A percentile compares a stretch with the other conserved stretches of the same genome.
Conservation (phyloP, 768 basidiomycete species). For the Pleurotus tuber-regium region DNA sequence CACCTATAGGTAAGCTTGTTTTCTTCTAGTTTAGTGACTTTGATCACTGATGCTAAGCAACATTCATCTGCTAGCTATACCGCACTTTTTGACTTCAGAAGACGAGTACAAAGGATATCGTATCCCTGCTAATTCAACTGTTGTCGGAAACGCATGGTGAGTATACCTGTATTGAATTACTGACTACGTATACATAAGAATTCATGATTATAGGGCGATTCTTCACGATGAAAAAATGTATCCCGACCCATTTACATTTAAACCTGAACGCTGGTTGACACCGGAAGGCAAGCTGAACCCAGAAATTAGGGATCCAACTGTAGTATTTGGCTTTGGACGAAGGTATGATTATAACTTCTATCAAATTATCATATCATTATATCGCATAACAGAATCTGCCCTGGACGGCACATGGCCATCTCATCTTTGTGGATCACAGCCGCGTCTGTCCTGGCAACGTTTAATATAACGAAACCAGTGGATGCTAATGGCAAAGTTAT, state of each 20-base stretch:
- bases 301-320: slow-evolving; percentile 16
- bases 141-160: slow-evolving; percentile 35
- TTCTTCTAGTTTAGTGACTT: not conserved
- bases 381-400: slow-evolving; percentile 25
- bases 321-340: slow-evolving; percentile 33
- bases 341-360: slow-evolving; percentile 16
- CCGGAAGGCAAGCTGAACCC: slow-evolving; percentile 13
- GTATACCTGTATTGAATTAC: not conserved
- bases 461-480: slow-evolving; percentile 27
- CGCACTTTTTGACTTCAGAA: slow-evolving; percentile 33
- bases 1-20: not conserved
- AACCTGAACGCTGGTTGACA: slow-evolving; percentile 53
- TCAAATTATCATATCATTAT: not conserved
- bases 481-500: slow-evolving; percentile 28
- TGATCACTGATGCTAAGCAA: not conserved
- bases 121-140: slow-evolving; percentile 40
- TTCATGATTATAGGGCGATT: slow-evolving; percentile 32
- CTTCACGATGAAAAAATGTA: slow-evolving; percentile 50
- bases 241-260: slow-evolving; percentile 49
- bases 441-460: slow-evolving; percentile 24
- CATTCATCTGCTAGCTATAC: slow-evolving; percentile 21
- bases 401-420: slow-evolving; percentile 32
- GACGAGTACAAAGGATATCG: slow-evolving; percentile 44
- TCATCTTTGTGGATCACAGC: slow-evolving; percentile 29
- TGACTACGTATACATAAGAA: not conserved